These are phyloP conservation scores for Pythium pyrilobum DNA, from an alignment of 352 stramenopile species.

Conservation along the genomic window DNA sequence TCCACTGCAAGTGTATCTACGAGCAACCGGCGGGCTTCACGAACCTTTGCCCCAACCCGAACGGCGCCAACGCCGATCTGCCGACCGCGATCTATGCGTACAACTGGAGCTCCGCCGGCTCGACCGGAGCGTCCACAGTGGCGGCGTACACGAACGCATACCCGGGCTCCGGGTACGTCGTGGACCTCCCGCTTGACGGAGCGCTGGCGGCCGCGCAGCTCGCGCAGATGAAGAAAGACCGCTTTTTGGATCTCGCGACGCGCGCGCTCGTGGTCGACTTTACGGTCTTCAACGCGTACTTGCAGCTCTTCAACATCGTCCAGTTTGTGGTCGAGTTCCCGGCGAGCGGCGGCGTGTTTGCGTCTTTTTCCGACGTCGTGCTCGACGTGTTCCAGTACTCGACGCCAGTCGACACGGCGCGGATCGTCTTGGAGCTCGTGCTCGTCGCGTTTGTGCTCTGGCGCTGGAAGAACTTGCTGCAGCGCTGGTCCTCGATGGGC, in stretches of 20 bases:
- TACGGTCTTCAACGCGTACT: constrained; percentile 59
- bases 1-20: constrained; percentile 71
- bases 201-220: constrained; percentile 23
- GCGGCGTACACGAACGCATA: constrained; percentile 35
- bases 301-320: constrained; percentile 61
- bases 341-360: constrained; percentile 44
- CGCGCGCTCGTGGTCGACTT: constrained; percentile 58
- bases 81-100: constrained; percentile 42
- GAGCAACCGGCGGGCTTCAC: constrained; percentile 42
- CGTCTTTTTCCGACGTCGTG: constrained; percentile 37
- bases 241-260: constrained; percentile 57
- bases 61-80: constrained; percentile 23
- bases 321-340: constrained; percentile 61
- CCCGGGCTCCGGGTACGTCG: constrained; percentile 53
- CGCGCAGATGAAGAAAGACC: constrained; percentile 27
- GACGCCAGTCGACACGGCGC: constrained; percentile 16
- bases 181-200: constrained; percentile 40
- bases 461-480: constrained; percentile 34
- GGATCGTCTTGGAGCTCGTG: constrained; percentile 46
- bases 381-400: constrained; percentile 55
- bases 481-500: constrained; percentile 24
- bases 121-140: constrained; percentile 17
- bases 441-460: constrained; percentile 42
- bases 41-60: constrained; percentile 47
- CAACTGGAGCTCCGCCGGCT: constrained; percentile 38